Evolutionary conservation across 139 green algal species (phyloP), one percentile per base, ranked within the genome.

Genomic region (Zygnema cylindricum): DNA sequence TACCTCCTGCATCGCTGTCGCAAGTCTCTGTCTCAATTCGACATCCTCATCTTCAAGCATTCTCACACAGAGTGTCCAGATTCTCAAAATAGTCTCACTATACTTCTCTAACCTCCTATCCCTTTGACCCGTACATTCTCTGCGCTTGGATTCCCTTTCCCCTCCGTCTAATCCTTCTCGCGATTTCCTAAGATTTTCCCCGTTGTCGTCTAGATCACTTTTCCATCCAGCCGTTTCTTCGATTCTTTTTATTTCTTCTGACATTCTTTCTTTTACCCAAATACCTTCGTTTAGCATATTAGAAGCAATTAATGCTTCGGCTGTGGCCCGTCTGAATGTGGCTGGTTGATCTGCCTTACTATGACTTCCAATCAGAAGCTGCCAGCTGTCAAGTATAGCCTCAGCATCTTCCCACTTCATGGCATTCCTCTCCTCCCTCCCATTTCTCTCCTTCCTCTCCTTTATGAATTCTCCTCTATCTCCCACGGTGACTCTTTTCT

Each of bases 1-100:
- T 23, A 85, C 43, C 23, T 35, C 69, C 55, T 69, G 84, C 32
- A 89, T 84, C 23, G 69, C 23, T 35, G 42, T 25, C 11, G 86
- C 86, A 11, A 91, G n/a, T 23, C 23, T 75, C 33, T 89, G 33
- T 36, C 86, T 36, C 23, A 91, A 42, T 21, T 90, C 88, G 1
- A 89, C 87, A 25, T 97, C 95, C 41, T 98, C 95, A 78, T 98
- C 95, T 84, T 98, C 94, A 76, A 96, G 82, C 23, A 97, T 89
- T 39, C 43, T 23, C 38, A 96, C 49, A 30, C 81, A 88, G 1
- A 86, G 33, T 1, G 69, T 22, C 95, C 95, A 98, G 0, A 82
- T 91, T 0, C 43, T 49, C n/a, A 95, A 73, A 0, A 88, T 76
- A 0, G 77, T 81, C 32, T 82, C 25, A 11, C 30, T 33, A 83